phyloP scores from a whole-genome alignment of 768 basidiomycete species.

The Hericium coralloides region DNA sequence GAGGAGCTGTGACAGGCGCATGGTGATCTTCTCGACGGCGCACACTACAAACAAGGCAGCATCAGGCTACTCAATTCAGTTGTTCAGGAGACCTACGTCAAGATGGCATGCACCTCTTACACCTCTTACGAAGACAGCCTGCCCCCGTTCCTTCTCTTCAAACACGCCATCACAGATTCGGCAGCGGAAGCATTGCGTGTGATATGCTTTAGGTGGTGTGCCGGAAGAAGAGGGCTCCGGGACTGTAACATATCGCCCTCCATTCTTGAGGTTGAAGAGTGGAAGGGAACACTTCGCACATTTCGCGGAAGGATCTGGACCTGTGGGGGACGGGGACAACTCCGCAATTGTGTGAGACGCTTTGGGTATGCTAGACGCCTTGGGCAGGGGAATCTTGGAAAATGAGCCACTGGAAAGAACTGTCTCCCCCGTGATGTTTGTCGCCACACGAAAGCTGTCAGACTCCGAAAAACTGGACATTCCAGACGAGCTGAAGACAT shows the following conservation, averaged over 20 bases:
- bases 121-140: constrained; percentile 63
- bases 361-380: not conserved
- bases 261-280: constrained; percentile 48
- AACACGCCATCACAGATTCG: constrained; percentile 55
- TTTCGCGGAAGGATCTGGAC: constrained; percentile 29
- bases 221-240: constrained; percentile 36
- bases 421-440: not conserved
- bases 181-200: constrained; percentile 72
- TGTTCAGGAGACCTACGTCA: constrained; percentile 29
- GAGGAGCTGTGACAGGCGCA: constrained; percentile 20
- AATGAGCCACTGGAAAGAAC: not conserved
- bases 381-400: not conserved
- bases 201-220: constrained; percentile 51
- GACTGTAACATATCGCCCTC: constrained; percentile 64
- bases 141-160: constrained; percentile 49
- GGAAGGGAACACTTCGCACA: constrained; percentile 55
- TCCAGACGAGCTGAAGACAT: constrained; percentile 2
- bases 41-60: constrained; percentile 26
- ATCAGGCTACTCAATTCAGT: not conserved
- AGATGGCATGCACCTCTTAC: constrained; percentile 62
- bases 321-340: constrained; percentile 14
- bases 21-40: constrained; percentile 35
- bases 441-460: not conserved
- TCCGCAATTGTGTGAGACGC: constrained; percentile 17
- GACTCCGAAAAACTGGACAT: not conserved